Percentiles rank a stretch among this genome's conserved stretches.
Evolutionary conservation across 805 yeast species (phyloP).

Genomic region (Blastobotrys attinorum): DNA sequence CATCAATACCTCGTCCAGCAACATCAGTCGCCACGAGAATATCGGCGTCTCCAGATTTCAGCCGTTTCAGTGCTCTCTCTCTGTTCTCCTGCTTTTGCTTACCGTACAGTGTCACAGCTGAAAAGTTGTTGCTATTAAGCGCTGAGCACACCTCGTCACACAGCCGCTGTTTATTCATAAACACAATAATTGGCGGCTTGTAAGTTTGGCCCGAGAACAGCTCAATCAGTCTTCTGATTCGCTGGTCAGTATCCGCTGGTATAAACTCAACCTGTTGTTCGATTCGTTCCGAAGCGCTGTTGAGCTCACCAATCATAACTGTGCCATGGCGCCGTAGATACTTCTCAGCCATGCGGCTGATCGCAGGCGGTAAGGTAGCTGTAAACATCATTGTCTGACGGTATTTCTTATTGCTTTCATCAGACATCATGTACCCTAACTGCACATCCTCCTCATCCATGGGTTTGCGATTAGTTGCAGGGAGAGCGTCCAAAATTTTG

Average conservation of each 20-base stretch:
- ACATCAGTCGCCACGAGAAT: slow-evolving; percentile 87
- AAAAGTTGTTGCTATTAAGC: slow-evolving; percentile 36
- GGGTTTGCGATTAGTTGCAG: slow-evolving; percentile 37
- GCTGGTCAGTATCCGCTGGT: slow-evolving; percentile 36
- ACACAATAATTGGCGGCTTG: slow-evolving; percentile 62
- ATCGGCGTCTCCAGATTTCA: slow-evolving; percentile 48
- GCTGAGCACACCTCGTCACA: slow-evolving; percentile 61
- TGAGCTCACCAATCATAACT: slow-evolving; percentile 60
- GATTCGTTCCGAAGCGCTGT: slow-evolving; percentile 59
- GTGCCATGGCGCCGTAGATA: slow-evolving; percentile 57
- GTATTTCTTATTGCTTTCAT: too few relatives aligned
- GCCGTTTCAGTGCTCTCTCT: slow-evolving; percentile 60
- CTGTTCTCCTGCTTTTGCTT: slow-evolving; percentile 78
- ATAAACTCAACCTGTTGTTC: slow-evolving; percentile 58
- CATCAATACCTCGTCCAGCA: slow-evolving; percentile 93
- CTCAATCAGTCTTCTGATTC: slow-evolving; percentile 36
- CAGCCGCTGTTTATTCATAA: slow-evolving; percentile 67
- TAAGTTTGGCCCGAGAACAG: slow-evolving; percentile 31
- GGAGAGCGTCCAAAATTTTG: slow-evolving; percentile 49
- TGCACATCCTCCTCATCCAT: slow-evolving; percentile 14
- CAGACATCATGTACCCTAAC: slow-evolving; percentile 18
- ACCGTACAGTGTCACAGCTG: slow-evolving; percentile 69
- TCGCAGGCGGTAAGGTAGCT: slow-evolving; percentile 78
- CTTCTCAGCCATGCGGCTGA: slow-evolving; percentile 56
- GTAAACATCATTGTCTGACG: slow-evolving; percentile 84